phyloP scores from a whole-genome alignment of 495 filamentous ascomycete genomes.

The Evernia prunastri region DNA sequence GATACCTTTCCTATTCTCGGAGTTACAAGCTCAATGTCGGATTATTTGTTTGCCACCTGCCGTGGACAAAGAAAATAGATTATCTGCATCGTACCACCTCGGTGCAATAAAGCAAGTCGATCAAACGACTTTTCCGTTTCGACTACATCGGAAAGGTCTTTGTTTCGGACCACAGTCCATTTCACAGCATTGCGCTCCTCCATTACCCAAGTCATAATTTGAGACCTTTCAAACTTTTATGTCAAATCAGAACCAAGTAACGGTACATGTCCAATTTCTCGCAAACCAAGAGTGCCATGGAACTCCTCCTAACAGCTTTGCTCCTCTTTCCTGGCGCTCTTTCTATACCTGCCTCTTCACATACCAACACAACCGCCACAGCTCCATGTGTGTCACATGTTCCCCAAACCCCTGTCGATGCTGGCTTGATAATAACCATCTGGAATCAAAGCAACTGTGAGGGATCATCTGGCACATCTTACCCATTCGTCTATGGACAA shows the following conservation, averaged over 20 bases:
- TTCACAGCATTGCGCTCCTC: not conserved
- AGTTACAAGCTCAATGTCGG: not conserved
- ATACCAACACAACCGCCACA: constrained; percentile 1
- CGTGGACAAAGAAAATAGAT: not conserved
- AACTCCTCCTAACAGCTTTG: not conserved
- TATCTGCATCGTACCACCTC: not conserved
- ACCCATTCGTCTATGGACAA: not conserved
- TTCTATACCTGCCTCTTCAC: not conserved
- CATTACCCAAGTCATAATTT: not conserved
- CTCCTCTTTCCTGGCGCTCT: not conserved
- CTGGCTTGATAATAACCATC: not conserved
- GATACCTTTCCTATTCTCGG: not conserved
- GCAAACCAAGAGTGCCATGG: not conserved
- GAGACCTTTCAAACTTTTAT: not conserved
- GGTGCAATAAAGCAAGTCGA: not conserved
- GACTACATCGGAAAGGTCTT: not conserved
- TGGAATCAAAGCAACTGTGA: not conserved
- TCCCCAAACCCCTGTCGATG: not conserved
- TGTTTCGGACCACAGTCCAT: not conserved
- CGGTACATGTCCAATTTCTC: not conserved
- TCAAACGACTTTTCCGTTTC: not conserved
- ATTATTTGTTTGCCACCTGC: not conserved
- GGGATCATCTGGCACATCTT: not conserved
- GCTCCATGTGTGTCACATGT: not conserved
- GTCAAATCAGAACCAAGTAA: not conserved